Evolutionary conservation across 148 eudicot genomes (phyloP).

Genomic region (Suaeda aralocaspica): DNA sequence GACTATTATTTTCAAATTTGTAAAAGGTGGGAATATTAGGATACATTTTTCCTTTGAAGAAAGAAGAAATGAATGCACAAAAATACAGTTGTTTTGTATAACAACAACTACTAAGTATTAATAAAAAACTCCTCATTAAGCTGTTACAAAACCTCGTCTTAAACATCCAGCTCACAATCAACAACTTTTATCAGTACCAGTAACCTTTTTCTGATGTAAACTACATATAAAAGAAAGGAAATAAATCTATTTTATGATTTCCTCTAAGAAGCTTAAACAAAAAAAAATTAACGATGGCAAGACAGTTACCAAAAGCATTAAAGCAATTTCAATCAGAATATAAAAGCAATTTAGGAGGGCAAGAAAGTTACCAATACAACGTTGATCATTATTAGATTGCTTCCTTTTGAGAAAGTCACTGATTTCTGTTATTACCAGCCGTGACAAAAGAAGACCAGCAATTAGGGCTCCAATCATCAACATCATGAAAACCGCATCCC

Average conservation of each 20-base stretch:
- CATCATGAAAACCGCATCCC: conserved; percentile 83
- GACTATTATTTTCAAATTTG: no score
- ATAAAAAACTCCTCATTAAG: background rate
- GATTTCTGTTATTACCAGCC: conserved; percentile 60
- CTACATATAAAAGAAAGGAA: background rate
- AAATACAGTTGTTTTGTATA: no score
- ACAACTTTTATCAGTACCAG: background rate
- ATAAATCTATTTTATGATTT: background rate
- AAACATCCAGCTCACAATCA: conserved; percentile 8
- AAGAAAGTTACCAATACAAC: conserved; percentile 37
- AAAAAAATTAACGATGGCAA: background rate
- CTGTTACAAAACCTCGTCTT: background rate
- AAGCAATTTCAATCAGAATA: background rate
- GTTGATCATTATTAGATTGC: conserved; percentile 22
- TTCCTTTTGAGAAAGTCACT: conserved; percentile 37
- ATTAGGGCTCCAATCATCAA: conserved; percentile 64
- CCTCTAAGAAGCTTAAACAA: background rate
- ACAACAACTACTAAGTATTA: background rate
- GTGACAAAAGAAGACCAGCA: conserved; percentile 77
- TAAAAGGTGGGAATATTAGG: no score
- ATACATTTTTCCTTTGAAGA: no score
- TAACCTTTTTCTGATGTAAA: background rate
- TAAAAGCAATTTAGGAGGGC: background rate
- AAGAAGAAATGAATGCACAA: background rate
- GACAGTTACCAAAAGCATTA: conserved; percentile 49